Evolutionary conservation across 2,329 filamentous ascomycete genomes (phyloP).

Genomic region (Stagonosporopsis rhizophila): DNA sequence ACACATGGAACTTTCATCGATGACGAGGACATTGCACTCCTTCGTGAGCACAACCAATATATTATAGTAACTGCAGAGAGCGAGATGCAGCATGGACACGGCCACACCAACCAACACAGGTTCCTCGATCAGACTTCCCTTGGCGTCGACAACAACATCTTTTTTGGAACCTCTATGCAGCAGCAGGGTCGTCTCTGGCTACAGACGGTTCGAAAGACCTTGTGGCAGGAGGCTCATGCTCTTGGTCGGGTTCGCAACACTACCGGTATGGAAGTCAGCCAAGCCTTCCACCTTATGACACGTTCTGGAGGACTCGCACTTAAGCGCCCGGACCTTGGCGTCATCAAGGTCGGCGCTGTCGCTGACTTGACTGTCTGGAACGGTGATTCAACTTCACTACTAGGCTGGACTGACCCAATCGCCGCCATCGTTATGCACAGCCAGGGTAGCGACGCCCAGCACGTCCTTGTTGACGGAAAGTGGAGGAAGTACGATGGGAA

Average conservation of each 20-base stretch:
- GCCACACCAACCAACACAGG: slow-evolving; percentile 53
- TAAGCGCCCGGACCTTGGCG: slow-evolving; percentile 59
- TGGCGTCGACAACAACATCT: slow-evolving; percentile 63
- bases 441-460: slow-evolving; percentile 59
- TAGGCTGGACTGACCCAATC: slow-evolving; percentile 64
- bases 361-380: slow-evolving; percentile 64
- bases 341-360: slow-evolving; percentile 59
- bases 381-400: slow-evolving; percentile 56
- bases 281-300: slow-evolving; percentile 65
- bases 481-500: slow-evolving; percentile 57
- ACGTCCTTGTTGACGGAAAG: slow-evolving; percentile 60
- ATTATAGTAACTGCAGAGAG: slow-evolving; percentile 66
- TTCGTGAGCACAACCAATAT: slow-evolving; percentile 60
- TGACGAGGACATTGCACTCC: slow-evolving; percentile 48
- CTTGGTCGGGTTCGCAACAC: slow-evolving; percentile 54
- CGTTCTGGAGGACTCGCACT: slow-evolving; percentile 61
- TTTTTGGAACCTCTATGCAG: slow-evolving; percentile 56
- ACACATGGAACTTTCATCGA: slow-evolving; percentile 60
- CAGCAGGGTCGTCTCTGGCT: slow-evolving; percentile 63
- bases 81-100: slow-evolving; percentile 65
- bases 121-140: slow-evolving; percentile 61
- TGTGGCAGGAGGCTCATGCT: slow-evolving; percentile 43
- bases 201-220: slow-evolving; percentile 51
- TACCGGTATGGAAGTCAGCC: slow-evolving; percentile 61
- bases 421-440: slow-evolving; percentile 64